A percentile compares a stretch with the other conserved stretches of the same genome.
Conservation (phyloP, 768 basidiomycete species). For the Asterophora lycoperdoides region DNA sequence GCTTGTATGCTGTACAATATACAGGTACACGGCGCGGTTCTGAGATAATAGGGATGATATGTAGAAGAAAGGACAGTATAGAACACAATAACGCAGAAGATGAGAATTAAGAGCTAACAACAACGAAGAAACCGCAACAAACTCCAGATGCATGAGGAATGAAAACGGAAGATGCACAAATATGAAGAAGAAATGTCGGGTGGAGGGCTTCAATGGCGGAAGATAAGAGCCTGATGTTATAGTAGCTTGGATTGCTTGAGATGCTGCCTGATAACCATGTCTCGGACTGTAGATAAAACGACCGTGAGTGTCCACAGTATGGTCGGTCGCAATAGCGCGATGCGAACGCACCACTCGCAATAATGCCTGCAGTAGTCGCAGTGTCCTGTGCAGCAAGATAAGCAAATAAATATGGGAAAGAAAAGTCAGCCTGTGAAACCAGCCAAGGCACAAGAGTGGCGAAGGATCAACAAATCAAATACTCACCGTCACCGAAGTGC, state of each 20-base stretch:
- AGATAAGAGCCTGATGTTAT: conserved; percentile 25
- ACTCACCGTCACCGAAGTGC: conserved; percentile 60
- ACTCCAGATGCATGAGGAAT: no score
- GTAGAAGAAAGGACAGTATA: neutral
- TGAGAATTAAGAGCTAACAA: conserved; percentile 1
- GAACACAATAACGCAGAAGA: neutral
- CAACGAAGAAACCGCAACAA: neutral
- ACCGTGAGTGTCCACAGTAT: neutral
- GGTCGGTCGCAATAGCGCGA: neutral
- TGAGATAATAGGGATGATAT: neutral
- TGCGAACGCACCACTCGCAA: conserved; percentile 39
- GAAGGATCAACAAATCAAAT: neutral
- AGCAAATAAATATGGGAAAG: neutral
- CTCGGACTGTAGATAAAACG: conserved; percentile 47
- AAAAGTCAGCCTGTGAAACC: neutral
- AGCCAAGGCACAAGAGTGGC: neutral
- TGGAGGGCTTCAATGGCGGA: neutral
- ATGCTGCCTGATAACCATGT: conserved; percentile 80
- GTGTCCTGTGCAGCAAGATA: conserved; percentile 40
- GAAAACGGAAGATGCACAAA: neutral
- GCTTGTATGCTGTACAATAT: neutral
- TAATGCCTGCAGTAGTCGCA: conserved; percentile 48
- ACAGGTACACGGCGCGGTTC: neutral
- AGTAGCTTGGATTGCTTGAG: conserved; percentile 69
- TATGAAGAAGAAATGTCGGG: neutral